Conservation (phyloP, 441 rosid genomes). For the Pelargonium fulgidum region DNA sequence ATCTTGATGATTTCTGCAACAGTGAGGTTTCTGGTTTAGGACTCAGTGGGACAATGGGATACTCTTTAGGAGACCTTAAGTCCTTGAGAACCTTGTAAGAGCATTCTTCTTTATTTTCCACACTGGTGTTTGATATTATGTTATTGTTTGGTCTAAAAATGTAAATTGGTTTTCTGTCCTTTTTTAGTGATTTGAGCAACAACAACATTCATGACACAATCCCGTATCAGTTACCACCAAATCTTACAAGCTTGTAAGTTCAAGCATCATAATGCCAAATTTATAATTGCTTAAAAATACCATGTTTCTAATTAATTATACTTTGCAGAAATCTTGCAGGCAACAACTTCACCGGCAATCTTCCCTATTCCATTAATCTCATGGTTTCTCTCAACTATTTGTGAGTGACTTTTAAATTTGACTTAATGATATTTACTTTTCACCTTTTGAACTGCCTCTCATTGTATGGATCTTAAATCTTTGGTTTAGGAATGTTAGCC, state of each 20-base stretch:
- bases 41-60: conserved; percentile 82
- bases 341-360: conserved; percentile 75
- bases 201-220: conserved; percentile 72
- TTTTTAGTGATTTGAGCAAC: conserved; percentile 68
- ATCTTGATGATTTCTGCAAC: conserved; percentile 23
- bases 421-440: not conserved
- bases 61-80: conserved; percentile 59
- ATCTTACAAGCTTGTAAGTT: conserved; percentile 85
- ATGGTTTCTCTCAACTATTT: conserved; percentile 65
- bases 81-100: conserved; percentile 73
- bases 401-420: conserved; percentile 39
- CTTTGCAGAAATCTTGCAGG: conserved; percentile 74
- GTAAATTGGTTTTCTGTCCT: conserved; percentile 17
- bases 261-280: conserved; percentile 3
- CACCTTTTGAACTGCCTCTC: conserved; percentile 5
- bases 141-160: conserved; percentile 13
- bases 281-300: not conserved
- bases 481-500: conserved; percentile 70
- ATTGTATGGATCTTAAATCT: conserved; percentile 16
- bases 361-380: conserved; percentile 75
- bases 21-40: conserved; percentile 73
- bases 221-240: conserved; percentile 91
- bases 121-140: conserved; percentile 9
- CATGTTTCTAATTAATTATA: conserved; percentile 8
- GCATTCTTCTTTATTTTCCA: not conserved